A percentile compares a stretch with the other conserved stretches of the same genome.
These are phyloP conservation scores for Sporothrix variecibatus DNA, from an alignment of 2,329 filamentous ascomycete genomes.

Conservation along the genomic window DNA sequence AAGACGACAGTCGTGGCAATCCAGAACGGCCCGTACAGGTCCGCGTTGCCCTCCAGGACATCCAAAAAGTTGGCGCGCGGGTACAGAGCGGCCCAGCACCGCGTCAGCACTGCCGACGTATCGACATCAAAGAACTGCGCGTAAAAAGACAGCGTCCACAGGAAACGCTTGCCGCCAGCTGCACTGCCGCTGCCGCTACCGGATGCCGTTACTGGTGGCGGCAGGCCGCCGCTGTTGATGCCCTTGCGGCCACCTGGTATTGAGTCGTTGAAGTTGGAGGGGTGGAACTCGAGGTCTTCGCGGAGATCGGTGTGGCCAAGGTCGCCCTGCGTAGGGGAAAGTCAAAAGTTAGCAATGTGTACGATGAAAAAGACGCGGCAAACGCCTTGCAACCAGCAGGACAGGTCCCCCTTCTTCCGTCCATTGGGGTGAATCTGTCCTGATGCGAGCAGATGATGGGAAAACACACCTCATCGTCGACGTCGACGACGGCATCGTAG, in stretches of 20 bases:
- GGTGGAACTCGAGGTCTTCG: conserved; percentile 99
- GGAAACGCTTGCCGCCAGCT: conserved; percentile 71
- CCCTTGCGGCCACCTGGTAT: conserved; percentile 53
- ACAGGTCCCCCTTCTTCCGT: background rate
- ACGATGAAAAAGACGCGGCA: background rate
- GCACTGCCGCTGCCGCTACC: conserved; percentile 40
- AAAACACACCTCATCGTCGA: conserved; percentile 79
- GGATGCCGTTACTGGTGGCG: conserved; percentile 57
- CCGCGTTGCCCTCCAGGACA: conserved; percentile 93
- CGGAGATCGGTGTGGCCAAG: conserved; percentile 97
- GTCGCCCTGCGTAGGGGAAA: conserved; percentile 68
- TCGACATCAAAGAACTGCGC: conserved; percentile 99
- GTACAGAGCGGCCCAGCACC: conserved; percentile 86
- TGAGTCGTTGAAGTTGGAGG: conserved; percentile 75
- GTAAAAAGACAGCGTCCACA: conserved; percentile 93
- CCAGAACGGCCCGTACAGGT: conserved; percentile 97
- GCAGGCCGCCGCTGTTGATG: conserved; percentile 52
- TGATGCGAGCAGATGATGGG: too few relatives aligned
- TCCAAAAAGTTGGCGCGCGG: conserved; percentile 95
- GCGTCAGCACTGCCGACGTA: conserved; percentile 81
- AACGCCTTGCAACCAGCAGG: background rate
- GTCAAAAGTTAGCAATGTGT: background rate
- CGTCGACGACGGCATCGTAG: conserved; percentile 97
- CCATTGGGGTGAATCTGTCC: background rate
- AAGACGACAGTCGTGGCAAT: conserved; percentile 97